phyloP scores from a whole-genome alignment of 306 rosid species.

The Castanea sativa region DNA sequence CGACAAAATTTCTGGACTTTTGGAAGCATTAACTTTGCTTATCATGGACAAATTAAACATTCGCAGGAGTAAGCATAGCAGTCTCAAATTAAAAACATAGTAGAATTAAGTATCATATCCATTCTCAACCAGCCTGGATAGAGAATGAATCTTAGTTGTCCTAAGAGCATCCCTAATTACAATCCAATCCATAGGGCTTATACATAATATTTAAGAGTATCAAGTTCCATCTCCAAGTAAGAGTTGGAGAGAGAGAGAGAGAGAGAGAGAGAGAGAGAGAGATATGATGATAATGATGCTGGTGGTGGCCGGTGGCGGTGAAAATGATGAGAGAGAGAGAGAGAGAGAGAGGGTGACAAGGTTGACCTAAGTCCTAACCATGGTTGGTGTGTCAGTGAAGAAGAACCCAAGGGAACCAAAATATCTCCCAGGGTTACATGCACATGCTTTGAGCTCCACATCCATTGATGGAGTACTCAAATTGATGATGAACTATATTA shows the following conservation, averaged over 20 bases:
- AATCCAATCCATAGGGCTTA: slow-evolving; percentile 66
- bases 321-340: slow-evolving; percentile 1
- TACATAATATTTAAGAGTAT: slow-evolving; percentile 52
- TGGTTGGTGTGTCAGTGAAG: slow-evolving; percentile 89
- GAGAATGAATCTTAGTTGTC: slow-evolving; percentile 47
- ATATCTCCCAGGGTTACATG: slow-evolving; percentile 87
- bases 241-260: slow-evolving; percentile 24
- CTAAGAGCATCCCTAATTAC: slow-evolving; percentile 56
- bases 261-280: slow-evolving; percentile 4
- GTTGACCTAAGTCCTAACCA: slow-evolving; percentile 97
- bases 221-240: slow-evolving; percentile 55
- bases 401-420: slow-evolving; percentile 91
- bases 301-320: slow-evolving; percentile 6
- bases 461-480: slow-evolving; percentile 75
- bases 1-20: background rate
- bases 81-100: slow-evolving; percentile 40
- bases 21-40: background rate
- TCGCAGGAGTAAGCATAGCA: slow-evolving; percentile 1
- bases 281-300: background rate
- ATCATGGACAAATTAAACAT: background rate
- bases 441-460: slow-evolving; percentile 80
- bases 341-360: slow-evolving; percentile 34
- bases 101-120: slow-evolving; percentile 48
- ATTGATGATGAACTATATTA: slow-evolving; percentile 54
- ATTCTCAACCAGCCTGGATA: slow-evolving; percentile 48